Evolutionary conservation across 139 green algal genomes (phyloP), one percentile per base, ranked within the genome.

Genomic region (Raphidocelis subcapitata): DNA sequence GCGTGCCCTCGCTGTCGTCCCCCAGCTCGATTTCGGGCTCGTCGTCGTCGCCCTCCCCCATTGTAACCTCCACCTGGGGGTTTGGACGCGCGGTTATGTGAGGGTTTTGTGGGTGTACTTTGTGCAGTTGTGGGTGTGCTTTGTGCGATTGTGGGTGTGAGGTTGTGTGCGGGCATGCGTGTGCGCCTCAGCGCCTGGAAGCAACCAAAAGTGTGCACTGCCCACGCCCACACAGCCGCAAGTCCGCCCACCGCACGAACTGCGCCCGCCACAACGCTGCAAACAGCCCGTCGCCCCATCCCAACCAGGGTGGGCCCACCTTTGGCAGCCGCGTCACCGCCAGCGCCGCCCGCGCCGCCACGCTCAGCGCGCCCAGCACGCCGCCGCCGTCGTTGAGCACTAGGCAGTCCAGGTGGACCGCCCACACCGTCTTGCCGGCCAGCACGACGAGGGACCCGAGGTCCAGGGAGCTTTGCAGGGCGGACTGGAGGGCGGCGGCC

Each of bases 381-480:
- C 88, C 92, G 69, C 93, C 93, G 57, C 93, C 92, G 21, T 87
- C 80, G 52, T 90, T 90, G 16, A 98, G 74, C 28, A 98, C 79
- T 28, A 98, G 79, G 0, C 78, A 89, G 55, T 98, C 93, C 2
- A 97, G 69, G 56, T 90, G 88, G 51, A 98, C 65, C 56, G 84
- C 36, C 93, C 93, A 98, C 69, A 83, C 92, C 0, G 74, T 82
- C 79, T 94, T 96, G 75, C 91, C 90, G 2, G 76, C 55, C 29
- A 94, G 63, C 64, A 98, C 90, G 77, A 71, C 82, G 36, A 97
- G 81, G 33, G 70, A 21, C 4, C 57, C 69, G 5, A 96, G 71
- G 69, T 96, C 84, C 26, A 94, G 44, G 3, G 41, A 20, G 8
- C 8, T 12, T 8, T 12, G 54, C 59, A 62, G n/a, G 15, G 32